Conservation (phyloP, 2,329 filamentous ascomycete species). For the Fusarium stilboides region DNA sequence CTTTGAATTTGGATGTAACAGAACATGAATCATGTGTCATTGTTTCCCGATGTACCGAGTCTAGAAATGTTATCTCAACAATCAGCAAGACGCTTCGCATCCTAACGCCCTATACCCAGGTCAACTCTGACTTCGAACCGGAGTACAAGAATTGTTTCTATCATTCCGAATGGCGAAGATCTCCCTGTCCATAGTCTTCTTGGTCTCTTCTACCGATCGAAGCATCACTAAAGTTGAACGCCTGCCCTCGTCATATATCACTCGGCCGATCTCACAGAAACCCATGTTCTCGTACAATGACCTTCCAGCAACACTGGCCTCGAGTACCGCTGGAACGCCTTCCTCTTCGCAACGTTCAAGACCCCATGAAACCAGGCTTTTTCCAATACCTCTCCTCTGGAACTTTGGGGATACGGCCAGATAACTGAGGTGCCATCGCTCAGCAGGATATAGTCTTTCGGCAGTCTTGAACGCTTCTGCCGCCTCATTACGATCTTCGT, state of each 20-base stretch:
- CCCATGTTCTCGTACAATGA: conserved; percentile 31
- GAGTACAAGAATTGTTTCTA: background rate
- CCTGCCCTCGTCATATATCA: conserved; percentile 6
- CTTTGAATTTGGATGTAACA: too few relatives aligned
- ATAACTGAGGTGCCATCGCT: conserved; percentile 29
- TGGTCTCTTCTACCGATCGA: background rate
- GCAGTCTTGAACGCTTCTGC: background rate
- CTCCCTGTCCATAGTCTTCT: background rate
- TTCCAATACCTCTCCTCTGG: conserved; percentile 27
- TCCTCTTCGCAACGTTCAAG: conserved; percentile 34
- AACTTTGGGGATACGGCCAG: conserved; percentile 27
- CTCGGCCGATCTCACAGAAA: conserved; percentile 3
- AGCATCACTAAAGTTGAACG: conserved; percentile 17
- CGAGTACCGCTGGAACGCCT: conserved; percentile 17
- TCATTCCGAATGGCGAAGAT: background rate
- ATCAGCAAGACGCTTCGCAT: background rate
- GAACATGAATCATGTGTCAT: too few relatives aligned
- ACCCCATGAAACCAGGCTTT: conserved; percentile 26
- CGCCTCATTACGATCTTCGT: too few relatives aligned
- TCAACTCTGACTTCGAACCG: background rate
- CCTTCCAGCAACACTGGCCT: conserved; percentile 10
- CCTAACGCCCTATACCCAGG: background rate
- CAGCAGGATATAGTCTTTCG: conserved; percentile 9
- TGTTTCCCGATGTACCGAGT: too few relatives aligned
- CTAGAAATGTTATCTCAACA: background rate